Evolutionary conservation across 2,329 filamentous ascomycete genomes (phyloP).

Genomic region (Thelonectria olida): DNA sequence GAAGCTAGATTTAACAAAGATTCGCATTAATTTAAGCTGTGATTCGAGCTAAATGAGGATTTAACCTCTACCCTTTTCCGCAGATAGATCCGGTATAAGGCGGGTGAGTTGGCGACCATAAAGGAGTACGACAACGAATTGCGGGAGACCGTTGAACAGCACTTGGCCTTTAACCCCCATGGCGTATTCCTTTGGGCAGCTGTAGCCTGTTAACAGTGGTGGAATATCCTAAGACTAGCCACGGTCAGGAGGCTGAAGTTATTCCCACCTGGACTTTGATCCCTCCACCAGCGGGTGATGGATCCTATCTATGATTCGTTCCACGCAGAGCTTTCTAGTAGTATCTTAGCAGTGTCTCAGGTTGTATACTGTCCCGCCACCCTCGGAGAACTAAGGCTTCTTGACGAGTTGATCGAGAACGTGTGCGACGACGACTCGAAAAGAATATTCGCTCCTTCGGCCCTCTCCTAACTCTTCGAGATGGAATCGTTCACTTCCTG

Average conservation of each 20-base stretch:
- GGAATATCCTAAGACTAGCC: slow-evolving; percentile 11
- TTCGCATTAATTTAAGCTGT: too few relatives aligned
- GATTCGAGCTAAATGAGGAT: too few relatives aligned
- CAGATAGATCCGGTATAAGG: slow-evolving; percentile 45
- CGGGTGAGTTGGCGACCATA: background rate
- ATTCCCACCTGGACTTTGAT: slow-evolving; percentile 47
- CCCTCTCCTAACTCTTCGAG: slow-evolving; percentile 49
- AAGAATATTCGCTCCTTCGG: slow-evolving; percentile 46
- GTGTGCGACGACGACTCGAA: slow-evolving; percentile 25
- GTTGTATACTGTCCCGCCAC: slow-evolving; percentile 48
- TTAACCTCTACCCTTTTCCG: too few relatives aligned
- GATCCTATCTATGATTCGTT: slow-evolving; percentile 40
- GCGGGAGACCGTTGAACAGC: slow-evolving; percentile 1
- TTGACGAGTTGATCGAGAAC: slow-evolving; percentile 29
- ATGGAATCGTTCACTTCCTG: slow-evolving; percentile 45
- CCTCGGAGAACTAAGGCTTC: slow-evolving; percentile 43
- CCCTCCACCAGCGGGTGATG: slow-evolving; percentile 52
- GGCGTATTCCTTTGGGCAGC: slow-evolving; percentile 45
- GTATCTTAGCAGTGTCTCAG: slow-evolving; percentile 45
- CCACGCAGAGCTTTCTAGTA: slow-evolving; percentile 42
- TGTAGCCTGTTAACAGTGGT: slow-evolving; percentile 28
- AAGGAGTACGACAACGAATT: slow-evolving; percentile 3
- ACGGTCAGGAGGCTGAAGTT: slow-evolving; percentile 25
- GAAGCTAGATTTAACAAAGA: too few relatives aligned
- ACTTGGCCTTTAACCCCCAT: slow-evolving; percentile 44